Conservation (phyloP, 2,329 filamentous ascomycete species). For the Exophiala oligosperma region DNA sequence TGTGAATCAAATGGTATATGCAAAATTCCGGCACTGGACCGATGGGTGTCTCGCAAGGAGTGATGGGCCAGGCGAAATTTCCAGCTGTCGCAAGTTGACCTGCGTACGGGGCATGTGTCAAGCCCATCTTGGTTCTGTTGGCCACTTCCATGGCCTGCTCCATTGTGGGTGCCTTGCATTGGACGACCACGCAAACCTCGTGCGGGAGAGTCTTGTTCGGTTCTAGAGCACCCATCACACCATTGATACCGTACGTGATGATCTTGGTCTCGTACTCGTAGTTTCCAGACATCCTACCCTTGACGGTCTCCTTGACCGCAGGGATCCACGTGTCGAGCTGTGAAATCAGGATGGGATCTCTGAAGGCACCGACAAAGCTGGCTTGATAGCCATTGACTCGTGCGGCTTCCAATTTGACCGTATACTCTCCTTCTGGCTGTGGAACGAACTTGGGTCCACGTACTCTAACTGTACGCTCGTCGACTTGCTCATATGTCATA, state of each 20-base stretch:
- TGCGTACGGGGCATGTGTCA: constrained; percentile 50
- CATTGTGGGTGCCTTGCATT: constrained; percentile 49
- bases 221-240: constrained; percentile 38
- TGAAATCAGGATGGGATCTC: constrained; percentile 49
- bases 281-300: constrained; percentile 17
- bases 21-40: constrained; percentile 46
- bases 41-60: constrained; percentile 37
- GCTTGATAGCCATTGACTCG: constrained; percentile 45
- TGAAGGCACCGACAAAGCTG: constrained; percentile 48
- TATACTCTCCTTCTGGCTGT: constrained; percentile 39
- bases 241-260: constrained; percentile 49
- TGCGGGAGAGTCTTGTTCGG: constrained; percentile 27
- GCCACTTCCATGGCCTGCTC: constrained; percentile 46
- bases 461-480: constrained; percentile 38
- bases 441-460: constrained; percentile 40
- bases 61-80: constrained; percentile 45
- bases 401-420: constrained; percentile 53
- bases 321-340: constrained; percentile 42
- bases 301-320: constrained; percentile 30
- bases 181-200: constrained; percentile 48
- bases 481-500: constrained; percentile 46
- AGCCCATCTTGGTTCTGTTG: constrained; percentile 41
- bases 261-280: constrained; percentile 41
- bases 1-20: constrained; percentile 52
- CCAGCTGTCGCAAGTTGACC: constrained; percentile 55